Percentiles rank a stretch among this genome's conserved stretches.
These are phyloP conservation scores for Parietaria judaica DNA, from an alignment of 306 rosid genomes.

Conservation along the genomic window DNA sequence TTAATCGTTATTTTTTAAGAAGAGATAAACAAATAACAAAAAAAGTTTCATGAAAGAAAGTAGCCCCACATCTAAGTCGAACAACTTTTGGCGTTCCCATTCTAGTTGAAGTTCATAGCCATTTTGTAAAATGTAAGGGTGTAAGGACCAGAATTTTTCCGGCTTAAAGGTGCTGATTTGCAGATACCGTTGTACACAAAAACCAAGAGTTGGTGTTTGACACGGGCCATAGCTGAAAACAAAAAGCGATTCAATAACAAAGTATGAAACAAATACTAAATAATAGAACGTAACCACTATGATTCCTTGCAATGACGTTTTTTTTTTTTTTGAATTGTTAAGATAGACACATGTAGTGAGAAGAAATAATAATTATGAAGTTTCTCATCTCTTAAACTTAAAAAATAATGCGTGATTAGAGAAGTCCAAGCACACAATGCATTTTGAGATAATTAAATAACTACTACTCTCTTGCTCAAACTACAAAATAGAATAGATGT, in stretches of 20 bases:
- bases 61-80: constrained; percentile 61
- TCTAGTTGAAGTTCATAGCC: constrained; percentile 93
- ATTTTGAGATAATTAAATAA: background rate
- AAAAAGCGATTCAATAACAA: constrained; percentile 1
- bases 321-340: no score
- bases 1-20: constrained; percentile 9
- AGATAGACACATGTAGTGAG: no score
- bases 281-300: no score
- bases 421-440: background rate
- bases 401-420: background rate
- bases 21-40: constrained; percentile 8
- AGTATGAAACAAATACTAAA: no score
- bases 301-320: no score
- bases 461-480: background rate
- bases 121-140: constrained; percentile 53
- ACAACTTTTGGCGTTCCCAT: constrained; percentile 87
- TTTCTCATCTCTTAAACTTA: background rate
- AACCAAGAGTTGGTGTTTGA: constrained; percentile 96
- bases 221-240: constrained; percentile 96
- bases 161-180: constrained; percentile 88
- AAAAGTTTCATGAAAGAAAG: constrained; percentile 16
- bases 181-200: constrained; percentile 89
- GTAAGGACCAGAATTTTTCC: constrained; percentile 86
- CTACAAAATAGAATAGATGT: no score
- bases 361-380: no score